Evolutionary conservation across 2,329 filamentous ascomycete species (phyloP), one percentile per base, ranked within the genome.

Genomic region (Phaeosphaeriaceae sp.): DNA sequence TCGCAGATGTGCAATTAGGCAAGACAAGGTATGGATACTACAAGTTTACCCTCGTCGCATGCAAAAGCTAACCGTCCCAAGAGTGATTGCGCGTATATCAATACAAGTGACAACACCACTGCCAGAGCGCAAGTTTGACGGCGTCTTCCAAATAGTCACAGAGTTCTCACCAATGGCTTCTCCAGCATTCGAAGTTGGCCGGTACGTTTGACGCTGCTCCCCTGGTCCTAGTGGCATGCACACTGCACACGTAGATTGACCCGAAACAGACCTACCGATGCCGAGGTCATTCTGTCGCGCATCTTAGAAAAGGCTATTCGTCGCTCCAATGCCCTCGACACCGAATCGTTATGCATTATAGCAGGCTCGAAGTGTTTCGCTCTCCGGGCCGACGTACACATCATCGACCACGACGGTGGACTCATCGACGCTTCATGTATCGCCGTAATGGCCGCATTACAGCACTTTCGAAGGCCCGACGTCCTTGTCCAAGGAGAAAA

Each of bases 281-380:
- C 88, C 47, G 94, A 97, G 76, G 82, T 92, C 2, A 83, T 96
- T 34, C 85, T 97, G 21, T 92, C 92, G 8, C 87, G 93, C 28
- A 83, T 94, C 34, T 86, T 99, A 16, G 94, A 99, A 74, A 96
- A 96, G 77, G 93, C 94, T 7, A 86, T 97, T 52, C 92, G 94
- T 34, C 87, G 94, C 52, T 96, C 92, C 1, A 89, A 89, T 61
- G 93, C 94, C 6, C 84, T 99, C 33, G 93, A 97, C 73, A 96
- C 92, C 28, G 94, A 99, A 76, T 96, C 92, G 3, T 83, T 99
- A 36, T 99, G 94, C 74, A 90, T 99, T 17, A 81, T 97, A 21
- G 92, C 94, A 9, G 92, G 90, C 6, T 82, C 89, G 52, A 96
- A 95, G 74, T 94, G 90, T 78, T 99, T 94, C 86, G 88, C 88